Evolutionary conservation across 2,329 filamentous ascomycete genomes (phyloP), one percentile per base, ranked within the genome.

Genomic region (Colletotrichum spaethianum): DNA sequence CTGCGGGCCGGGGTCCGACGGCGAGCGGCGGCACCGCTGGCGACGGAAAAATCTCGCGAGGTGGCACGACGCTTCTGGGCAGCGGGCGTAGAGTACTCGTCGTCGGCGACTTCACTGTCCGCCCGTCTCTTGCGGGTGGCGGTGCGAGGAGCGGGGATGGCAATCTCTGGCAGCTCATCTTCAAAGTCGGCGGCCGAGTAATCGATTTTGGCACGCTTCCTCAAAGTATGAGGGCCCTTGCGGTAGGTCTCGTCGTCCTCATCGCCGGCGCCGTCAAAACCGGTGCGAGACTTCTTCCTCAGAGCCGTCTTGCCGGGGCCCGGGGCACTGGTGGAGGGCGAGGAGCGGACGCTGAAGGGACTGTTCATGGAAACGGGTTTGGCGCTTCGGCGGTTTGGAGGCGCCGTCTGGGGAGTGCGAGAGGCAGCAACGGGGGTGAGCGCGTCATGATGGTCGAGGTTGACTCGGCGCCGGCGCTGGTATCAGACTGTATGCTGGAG

Each of bases 151-250:
- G 62, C 79, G 70, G 73, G 67, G 33, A 74, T 63, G 16, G 72
- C 71, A 63, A 74, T 72, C 3, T 79, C 78, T 28, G 74, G 48
- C 42, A 74, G 65, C 53, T 89, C 87, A 72, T 89, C 86, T 66
- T 86, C 84, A 73, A 86, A 83, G 74, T 88, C 86, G 75, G 87
- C 85, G 76, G 85, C 83, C 42, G 86, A 87, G 82, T 90, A 90
- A 79, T 90, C 88, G 74, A 90, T 83, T 70, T 87, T 87, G 63
- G 86, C 82, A 64, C 88, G 84, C 78, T 87, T 89, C 74, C 89
- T 84, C 38, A 91, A 83, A 42, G 88, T 89, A 79, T 90, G 89
- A 60, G 89, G 88, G 63, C 89, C 88, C 78, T 90, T 91, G 65
- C 82, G 85, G 63, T 85, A 89, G 70, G 83, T 85, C 74, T 85